Percentiles rank a stretch among this genome's conserved stretches.
Evolutionary conservation across 2,329 filamentous ascomycete genomes (phyloP).

Genomic region (Dendryphion nanum): DNA sequence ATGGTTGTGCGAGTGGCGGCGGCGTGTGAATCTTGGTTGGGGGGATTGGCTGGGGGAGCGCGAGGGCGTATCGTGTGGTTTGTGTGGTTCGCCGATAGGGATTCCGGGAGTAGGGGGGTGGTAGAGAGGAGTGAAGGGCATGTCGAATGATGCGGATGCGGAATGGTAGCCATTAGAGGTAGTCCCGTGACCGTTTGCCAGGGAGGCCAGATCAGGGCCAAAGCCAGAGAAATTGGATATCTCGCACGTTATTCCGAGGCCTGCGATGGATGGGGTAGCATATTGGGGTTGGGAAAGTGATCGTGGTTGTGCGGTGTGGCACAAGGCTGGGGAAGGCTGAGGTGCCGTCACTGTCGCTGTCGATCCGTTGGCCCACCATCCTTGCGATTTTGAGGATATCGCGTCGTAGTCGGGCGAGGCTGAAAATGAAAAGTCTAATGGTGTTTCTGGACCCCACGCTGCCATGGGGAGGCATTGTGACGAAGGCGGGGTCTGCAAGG

Average conservation of each 20-base stretch:
- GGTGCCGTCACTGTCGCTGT: conserved; percentile 6
- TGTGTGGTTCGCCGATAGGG: conserved; percentile 14
- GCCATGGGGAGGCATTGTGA: conserved; percentile 28
- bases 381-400: conserved; percentile 16
- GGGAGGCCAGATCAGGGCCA: conserved; percentile 6
- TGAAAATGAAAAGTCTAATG: conserved; percentile 33
- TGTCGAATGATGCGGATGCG: conserved; percentile 18
- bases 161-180: conserved; percentile 1
- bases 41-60: conserved; percentile 23
- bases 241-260: conserved; percentile 33
- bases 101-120: conserved; percentile 9
- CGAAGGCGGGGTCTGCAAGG: conserved; percentile 37
- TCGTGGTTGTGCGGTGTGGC: conserved; percentile 15
- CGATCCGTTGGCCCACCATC: conserved; percentile 26
- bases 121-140: conserved; percentile 15
- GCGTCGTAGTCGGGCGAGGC: conserved; percentile 27
- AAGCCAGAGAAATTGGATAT: conserved; percentile 20
- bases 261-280: conserved; percentile 14
- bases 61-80: conserved; percentile 12
- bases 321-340: conserved; percentile 14
- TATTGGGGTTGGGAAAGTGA: conserved; percentile 4
- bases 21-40: conserved; percentile 25
- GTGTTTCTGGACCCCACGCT: conserved; percentile 29
- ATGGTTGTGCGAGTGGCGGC: conserved; percentile 13
- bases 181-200: background rate